Conservation (phyloP, 2,329 filamentous ascomycete genomes). For the Cladosporium colombiae region DNA sequence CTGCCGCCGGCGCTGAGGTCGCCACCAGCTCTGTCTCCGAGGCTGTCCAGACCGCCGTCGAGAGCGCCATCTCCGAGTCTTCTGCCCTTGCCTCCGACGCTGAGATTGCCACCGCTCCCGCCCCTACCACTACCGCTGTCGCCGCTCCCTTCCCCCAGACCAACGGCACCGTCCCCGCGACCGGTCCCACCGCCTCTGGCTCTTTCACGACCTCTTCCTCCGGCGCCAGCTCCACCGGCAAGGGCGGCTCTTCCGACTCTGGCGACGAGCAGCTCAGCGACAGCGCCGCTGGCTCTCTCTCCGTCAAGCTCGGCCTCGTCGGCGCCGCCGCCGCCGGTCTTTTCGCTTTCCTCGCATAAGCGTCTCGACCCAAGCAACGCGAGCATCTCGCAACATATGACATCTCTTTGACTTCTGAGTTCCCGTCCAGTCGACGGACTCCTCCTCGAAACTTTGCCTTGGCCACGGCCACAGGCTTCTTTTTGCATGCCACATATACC, state of each 20-base stretch:
- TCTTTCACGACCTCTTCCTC: conserved; percentile 10
- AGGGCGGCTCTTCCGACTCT: not conserved
- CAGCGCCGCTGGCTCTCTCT: conserved; percentile 14
- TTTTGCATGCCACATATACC: conserved; percentile 9
- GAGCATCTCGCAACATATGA: not conserved
- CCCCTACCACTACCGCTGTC: not conserved
- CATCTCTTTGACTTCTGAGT: conserved; percentile 8
- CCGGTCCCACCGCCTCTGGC: conserved; percentile 4
- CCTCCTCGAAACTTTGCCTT: not conserved
- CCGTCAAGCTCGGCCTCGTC: conserved; percentile 13
- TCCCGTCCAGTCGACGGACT: conserved; percentile 6
- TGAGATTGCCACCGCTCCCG: not conserved
- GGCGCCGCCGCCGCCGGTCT: conserved; percentile 15
- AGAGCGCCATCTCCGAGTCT: conserved; percentile 4
- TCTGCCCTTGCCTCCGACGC: not conserved
- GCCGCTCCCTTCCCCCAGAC: conserved; percentile 19
- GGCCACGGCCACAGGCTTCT: not conserved
- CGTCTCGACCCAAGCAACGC: not conserved
- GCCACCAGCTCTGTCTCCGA: conserved; percentile 4
- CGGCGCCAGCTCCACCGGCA: conserved; percentile 2
- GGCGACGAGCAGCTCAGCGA: conserved; percentile 6
- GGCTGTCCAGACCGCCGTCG: conserved; percentile 10
- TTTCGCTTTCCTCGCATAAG: conserved; percentile 22
- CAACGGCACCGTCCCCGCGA: conserved; percentile 13
- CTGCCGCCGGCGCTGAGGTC: not conserved